phyloP scores from a whole-genome alignment of 2,329 filamentous ascomycete species.

The Conoideocrella luteorostrata region DNA sequence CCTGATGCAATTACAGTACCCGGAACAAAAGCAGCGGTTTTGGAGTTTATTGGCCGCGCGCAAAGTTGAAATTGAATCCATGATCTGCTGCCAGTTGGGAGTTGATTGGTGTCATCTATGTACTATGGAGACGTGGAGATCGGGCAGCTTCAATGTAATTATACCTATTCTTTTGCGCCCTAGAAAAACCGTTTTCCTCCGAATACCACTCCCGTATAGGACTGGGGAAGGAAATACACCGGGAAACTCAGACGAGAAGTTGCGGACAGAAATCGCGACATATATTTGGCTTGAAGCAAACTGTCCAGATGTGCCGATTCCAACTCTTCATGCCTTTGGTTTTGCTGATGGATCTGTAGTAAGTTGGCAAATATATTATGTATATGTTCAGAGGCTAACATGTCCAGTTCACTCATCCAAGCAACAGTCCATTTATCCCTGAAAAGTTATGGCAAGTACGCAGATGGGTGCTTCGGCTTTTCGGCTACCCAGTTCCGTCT shows the following conservation, averaged over 20 bases:
- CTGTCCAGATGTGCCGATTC: constrained; percentile 19
- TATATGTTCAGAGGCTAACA: neutral
- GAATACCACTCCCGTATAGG: constrained; percentile 2
- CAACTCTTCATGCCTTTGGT: constrained; percentile 14
- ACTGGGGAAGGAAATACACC: neutral
- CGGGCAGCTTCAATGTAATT: neutral
- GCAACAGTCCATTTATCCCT: neutral
- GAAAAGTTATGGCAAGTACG: neutral
- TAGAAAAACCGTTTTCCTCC: constrained; percentile 25
- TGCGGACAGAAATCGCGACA: constrained; percentile 20
- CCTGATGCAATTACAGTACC: neutral
- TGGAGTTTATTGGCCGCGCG: neutral
- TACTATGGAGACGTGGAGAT: neutral
- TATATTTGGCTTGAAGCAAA: constrained; percentile 21
- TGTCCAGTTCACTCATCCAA: neutral
- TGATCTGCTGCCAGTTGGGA: neutral
- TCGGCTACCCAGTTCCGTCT: neutral
- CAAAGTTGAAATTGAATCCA: neutral
- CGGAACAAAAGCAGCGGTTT: neutral
- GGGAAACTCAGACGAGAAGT: constrained; percentile 21
- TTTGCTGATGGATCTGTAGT: neutral
- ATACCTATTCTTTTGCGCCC: neutral
- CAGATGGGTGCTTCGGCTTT: neutral
- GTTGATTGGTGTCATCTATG: neutral
- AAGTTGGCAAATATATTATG: neutral